A percentile compares a stretch with the other conserved stretches of the same genome.
These are phyloP conservation scores for Mortierella hygrophila DNA, from an alignment of 192 early-diverging fungal species.

Conservation along the genomic window DNA sequence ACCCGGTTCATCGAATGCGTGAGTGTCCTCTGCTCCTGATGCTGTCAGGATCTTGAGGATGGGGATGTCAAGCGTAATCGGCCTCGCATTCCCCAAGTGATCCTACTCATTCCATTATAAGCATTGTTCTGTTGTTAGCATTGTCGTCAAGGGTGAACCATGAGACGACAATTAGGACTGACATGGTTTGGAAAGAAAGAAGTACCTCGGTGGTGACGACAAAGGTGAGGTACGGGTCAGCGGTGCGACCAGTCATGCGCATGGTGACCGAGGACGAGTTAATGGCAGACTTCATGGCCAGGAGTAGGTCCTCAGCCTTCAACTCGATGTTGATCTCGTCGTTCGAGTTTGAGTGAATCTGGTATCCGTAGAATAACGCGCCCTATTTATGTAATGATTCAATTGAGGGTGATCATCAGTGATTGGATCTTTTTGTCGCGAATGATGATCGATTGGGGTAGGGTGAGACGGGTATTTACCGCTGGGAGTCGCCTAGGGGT, in stretches of 20 bases:
- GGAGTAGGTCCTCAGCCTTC: conserved; percentile 71
- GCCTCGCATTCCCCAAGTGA: conserved; percentile 26
- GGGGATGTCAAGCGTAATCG: conserved; percentile 32
- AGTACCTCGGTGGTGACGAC: conserved; percentile 57
- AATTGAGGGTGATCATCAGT: background rate
- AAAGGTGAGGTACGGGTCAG: conserved; percentile 64
- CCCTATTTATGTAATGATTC: conserved; percentile 34
- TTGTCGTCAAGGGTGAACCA: no score
- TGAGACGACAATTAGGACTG: no score
- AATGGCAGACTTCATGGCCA: conserved; percentile 73
- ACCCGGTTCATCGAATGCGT: conserved; percentile 50
- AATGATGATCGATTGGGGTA: background rate
- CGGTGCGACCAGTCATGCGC: conserved; percentile 75
- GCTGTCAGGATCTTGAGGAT: conserved; percentile 45
- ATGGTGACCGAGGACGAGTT: conserved; percentile 66
- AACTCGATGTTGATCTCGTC: conserved; percentile 84
- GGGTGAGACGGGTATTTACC: background rate
- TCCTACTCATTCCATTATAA: conserved; percentile 4
- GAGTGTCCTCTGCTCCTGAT: conserved; percentile 31
- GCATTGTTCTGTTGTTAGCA: no score
- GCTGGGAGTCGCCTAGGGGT: conserved; percentile 14
- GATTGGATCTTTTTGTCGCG: background rate
- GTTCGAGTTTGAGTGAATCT: conserved; percentile 69
- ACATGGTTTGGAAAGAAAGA: background rate
- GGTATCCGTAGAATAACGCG: conserved; percentile 78